These are phyloP conservation scores for Deuterostichococcus epilithicus DNA, from an alignment of 139 green algal species.

Conservation along the genomic window DNA sequence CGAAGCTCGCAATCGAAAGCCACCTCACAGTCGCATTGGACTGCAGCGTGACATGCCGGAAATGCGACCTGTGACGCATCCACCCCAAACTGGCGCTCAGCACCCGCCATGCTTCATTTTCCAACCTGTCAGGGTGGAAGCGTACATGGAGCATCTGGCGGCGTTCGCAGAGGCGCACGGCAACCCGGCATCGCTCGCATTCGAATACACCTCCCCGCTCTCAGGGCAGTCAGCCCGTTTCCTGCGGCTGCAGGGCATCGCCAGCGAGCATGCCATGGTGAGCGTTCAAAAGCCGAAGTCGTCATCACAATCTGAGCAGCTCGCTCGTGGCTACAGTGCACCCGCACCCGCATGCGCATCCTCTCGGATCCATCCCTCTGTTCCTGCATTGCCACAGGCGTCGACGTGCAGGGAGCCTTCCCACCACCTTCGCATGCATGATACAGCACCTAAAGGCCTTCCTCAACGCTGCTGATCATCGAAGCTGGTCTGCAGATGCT, in stretches of 20 bases:
- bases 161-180: background rate
- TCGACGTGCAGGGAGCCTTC: no score
- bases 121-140: background rate
- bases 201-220: conserved; percentile 14
- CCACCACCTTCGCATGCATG: no score
- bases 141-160: background rate
- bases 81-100: background rate
- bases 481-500: background rate
- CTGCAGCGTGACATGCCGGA: background rate
- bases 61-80: background rate
- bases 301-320: background rate
- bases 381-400: no score
- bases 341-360: no score
- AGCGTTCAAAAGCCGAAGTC: background rate
- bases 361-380: no score
- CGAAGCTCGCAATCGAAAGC: background rate
- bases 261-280: background rate
- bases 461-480: no score
- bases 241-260: background rate
- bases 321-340: no score
- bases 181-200: background rate
- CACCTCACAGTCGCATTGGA: conserved; percentile 5
- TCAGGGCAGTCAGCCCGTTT: background rate
- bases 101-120: background rate
- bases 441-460: no score